Evolutionary conservation across 805 yeast genomes (phyloP), one percentile per base, ranked within the genome.

Genomic region (Candida krabiensis): DNA sequence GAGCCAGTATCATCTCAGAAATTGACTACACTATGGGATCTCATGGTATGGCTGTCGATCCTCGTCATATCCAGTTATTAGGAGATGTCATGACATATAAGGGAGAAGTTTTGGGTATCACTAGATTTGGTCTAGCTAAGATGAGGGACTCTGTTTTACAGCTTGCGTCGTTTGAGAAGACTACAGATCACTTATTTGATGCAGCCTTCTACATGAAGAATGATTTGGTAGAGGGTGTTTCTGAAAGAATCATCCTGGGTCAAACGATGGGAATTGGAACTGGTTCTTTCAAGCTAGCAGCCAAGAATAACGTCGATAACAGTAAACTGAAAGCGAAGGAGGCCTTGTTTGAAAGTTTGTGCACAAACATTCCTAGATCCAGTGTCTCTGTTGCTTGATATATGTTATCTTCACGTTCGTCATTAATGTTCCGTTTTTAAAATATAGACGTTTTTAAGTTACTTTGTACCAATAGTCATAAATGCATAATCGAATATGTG

Each of bases 1-100:
- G 99, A 61, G 69, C 88, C 0, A 83, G 96, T 52, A 93, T 93
- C 60, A 85, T 93, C 59, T 80, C 80, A 47, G 99, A 93, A 69
- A 93, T 93, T 63, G 96, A 86, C 59, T 89, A 89, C 60, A 93
- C 99, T 38, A 93, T 93, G 99, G 82, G 96, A 60, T 88, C 89
- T 66, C 99, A 93, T 71, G 99, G 99, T 66, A 93, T 93, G 99
- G 87, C 96, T 62, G 97, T 93, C 34, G 99, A 93, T 73, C 99
- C 98, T 44, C 96, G 99, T 73, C 99, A 93, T 64, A 90, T 95
- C 61, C 98, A 93, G 69, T 71, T 93, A 32, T 70, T 93, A 47
- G 99, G 99, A 49, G 99, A 93, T 64, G 98, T 93, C 34, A 93
- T 93, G 99, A 88, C 98, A 0, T 93, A 87, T 64, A 93, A 93